Evolutionary conservation across 2,329 filamentous ascomycete genomes (phyloP), one percentile per base, ranked within the genome.

Genomic region (Apiospora phragmitis): DNA sequence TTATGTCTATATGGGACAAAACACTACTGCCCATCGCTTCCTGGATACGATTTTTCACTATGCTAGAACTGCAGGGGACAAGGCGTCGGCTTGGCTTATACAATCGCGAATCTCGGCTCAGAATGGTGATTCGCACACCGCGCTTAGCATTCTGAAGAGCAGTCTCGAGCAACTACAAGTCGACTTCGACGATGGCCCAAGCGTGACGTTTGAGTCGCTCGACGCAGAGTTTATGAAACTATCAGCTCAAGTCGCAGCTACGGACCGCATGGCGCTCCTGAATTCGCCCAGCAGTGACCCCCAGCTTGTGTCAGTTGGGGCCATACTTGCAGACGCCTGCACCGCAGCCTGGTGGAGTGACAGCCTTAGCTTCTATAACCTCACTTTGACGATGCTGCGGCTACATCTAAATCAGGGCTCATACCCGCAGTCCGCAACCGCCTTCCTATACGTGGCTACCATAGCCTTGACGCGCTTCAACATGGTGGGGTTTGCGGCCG

Each of bases 61-160:
- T 75, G 93, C 93, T 0, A 91, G 88, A 74, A 90, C 90, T 24
- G 83, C 93, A 0, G 87, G 93, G 7, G 94, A 97, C 80, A 96
- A 94, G 82, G 93, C 93, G 1, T 91, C 93, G 11, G 93, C 94
- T 0, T 97, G 92, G 83, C 92, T 97, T 51, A 84, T 98, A 45
- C 91, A 94, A 78, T 94, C 93, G 7, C 90, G 94, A 67, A 92
- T 97, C 65, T 90, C 91, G 76, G 90, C 92, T 1, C 90, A 95
- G 76, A 87, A 88, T 69, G 94, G 94, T 1, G 90, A 97, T 73
- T 89, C 91, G 38, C 82, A 86, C 29, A 87, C 87, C 5, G 93
- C 94, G 0, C 90, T 97, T 75, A 82, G 87, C 42, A 89, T 89
- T 1, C 83, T 98, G 32, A 91, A 91, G 76, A 87, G 90, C 65